phyloP scores from a whole-genome alignment of 805 yeast genomes.

The Ogataea chonburiensis region DNA sequence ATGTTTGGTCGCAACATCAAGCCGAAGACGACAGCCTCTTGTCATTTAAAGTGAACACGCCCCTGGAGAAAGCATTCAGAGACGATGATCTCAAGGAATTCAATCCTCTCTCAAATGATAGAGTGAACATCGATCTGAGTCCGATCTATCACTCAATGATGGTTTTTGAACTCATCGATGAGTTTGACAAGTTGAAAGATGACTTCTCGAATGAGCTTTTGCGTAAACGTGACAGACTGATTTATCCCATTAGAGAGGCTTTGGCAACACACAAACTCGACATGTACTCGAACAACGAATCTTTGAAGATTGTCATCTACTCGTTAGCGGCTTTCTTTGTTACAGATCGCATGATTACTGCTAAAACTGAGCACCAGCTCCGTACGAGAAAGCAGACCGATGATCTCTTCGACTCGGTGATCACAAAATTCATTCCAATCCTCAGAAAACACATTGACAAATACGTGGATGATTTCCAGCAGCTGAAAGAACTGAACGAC shows the following conservation, averaged over 20 bases:
- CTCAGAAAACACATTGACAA: constrained; percentile 47
- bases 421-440: constrained; percentile 57
- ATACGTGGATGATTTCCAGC: constrained; percentile 41
- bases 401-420: constrained; percentile 75
- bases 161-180: constrained; percentile 74
- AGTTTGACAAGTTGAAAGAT: constrained; percentile 55
- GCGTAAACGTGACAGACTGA: constrained; percentile 64
- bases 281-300: constrained; percentile 37
- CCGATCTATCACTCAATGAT: constrained; percentile 80
- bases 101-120: constrained; percentile 47
- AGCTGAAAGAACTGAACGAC: constrained; percentile 55
- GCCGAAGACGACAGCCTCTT: constrained; percentile 43
- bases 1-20: constrained; percentile 56
- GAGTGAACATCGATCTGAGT: constrained; percentile 56
- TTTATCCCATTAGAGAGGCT: constrained; percentile 57
- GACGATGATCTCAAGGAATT: constrained; percentile 41
- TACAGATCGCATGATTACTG: constrained; percentile 66
- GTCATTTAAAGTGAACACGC: constrained; percentile 74
- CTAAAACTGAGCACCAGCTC: constrained; percentile 61
- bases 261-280: constrained; percentile 31
- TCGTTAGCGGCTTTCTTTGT: constrained; percentile 75
- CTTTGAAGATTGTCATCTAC: constrained; percentile 54
- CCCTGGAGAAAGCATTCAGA: constrained; percentile 78
- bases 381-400: constrained; percentile 59
- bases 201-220: constrained; percentile 71